A percentile compares a stretch with the other conserved stretches of the same genome.
Conservation (phyloP, 805 yeast genomes). For the Debaryomyces castellii region DNA sequence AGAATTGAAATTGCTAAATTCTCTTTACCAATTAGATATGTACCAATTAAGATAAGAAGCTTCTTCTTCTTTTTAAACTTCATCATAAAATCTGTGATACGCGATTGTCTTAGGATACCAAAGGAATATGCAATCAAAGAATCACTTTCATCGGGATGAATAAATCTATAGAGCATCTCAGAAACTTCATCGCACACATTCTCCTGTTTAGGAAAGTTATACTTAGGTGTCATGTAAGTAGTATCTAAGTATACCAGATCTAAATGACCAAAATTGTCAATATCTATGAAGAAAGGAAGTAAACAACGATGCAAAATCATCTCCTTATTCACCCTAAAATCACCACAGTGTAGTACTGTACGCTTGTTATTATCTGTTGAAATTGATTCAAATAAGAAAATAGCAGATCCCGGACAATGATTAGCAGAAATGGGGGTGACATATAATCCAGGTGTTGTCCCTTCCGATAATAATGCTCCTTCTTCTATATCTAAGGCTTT, state of each 20-base stretch:
- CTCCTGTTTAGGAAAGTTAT: conserved; percentile 77
- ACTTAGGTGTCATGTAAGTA: conserved; percentile 75
- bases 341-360: conserved; percentile 82
- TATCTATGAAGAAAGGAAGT: conserved; percentile 15
- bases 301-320: conserved; percentile 46
- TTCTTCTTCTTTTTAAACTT: conserved; percentile 29
- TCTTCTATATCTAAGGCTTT: conserved; percentile 6
- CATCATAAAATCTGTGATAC: conserved; percentile 38
- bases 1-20: conserved; percentile 71
- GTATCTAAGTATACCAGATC: conserved; percentile 83
- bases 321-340: conserved; percentile 67
- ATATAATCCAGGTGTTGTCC: conserved; percentile 31
- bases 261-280: conserved; percentile 17
- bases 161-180: conserved; percentile 45
- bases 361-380: conserved; percentile 19
- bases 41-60: conserved; percentile 69
- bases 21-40: conserved; percentile 93
- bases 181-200: conserved; percentile 63
- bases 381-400: conserved; percentile 64
- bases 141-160: conserved; percentile 23
- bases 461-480: conserved; percentile 15
- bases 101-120: conserved; percentile 32
- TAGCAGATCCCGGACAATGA: conserved; percentile 95
- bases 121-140: conserved; percentile 29
- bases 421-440: conserved; percentile 80